Percentiles rank a stretch among this genome's conserved stretches.
phyloP scores from a whole-genome alignment of 2,329 filamentous ascomycete species.

The Fusarium pseudograminearum region DNA sequence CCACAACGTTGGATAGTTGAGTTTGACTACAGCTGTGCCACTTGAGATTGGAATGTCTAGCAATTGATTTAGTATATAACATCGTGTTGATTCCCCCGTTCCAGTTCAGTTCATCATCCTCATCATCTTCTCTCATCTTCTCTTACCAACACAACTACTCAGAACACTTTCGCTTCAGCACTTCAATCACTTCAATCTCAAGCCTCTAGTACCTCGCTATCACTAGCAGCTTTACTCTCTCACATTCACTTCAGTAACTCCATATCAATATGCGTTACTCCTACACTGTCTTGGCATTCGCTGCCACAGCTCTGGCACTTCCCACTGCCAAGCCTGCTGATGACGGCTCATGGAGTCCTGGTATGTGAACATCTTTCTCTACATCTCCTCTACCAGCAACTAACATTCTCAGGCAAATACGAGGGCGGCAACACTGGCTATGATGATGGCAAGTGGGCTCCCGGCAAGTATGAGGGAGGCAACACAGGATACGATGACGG shows the following conservation, averaged over 20 bases:
- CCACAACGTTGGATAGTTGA: background rate
- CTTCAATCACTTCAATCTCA: background rate
- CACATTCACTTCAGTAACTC: background rate
- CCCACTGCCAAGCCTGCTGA: slow-evolving; percentile 36
- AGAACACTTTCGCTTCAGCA: slow-evolving; percentile 10
- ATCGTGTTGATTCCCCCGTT: background rate
- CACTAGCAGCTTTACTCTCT: background rate
- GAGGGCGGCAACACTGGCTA: slow-evolving; percentile 11
- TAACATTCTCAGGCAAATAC: slow-evolving; percentile 19
- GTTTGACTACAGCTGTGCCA: background rate
- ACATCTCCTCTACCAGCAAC: accelerated
- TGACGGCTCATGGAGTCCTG: slow-evolving; percentile 29
- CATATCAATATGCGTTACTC: slow-evolving; percentile 39
- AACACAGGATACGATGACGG: slow-evolving; percentile 16
- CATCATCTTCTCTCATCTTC: slow-evolving; percentile 22
- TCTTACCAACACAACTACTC: slow-evolving; percentile 8
- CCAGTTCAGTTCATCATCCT: slow-evolving; percentile 11
- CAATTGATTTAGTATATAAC: slow-evolving; percentile 22
- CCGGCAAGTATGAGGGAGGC: slow-evolving; percentile 29
- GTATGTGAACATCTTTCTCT: background rate
- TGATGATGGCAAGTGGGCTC: slow-evolving; percentile 24
- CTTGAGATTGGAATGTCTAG: too few relatives aligned
- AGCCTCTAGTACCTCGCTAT: background rate
- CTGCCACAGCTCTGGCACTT: slow-evolving; percentile 40
- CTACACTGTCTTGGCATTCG: slow-evolving; percentile 39